Conservation (phyloP, 2,329 filamentous ascomycete species). For the Dactylellina leptospora region DNA sequence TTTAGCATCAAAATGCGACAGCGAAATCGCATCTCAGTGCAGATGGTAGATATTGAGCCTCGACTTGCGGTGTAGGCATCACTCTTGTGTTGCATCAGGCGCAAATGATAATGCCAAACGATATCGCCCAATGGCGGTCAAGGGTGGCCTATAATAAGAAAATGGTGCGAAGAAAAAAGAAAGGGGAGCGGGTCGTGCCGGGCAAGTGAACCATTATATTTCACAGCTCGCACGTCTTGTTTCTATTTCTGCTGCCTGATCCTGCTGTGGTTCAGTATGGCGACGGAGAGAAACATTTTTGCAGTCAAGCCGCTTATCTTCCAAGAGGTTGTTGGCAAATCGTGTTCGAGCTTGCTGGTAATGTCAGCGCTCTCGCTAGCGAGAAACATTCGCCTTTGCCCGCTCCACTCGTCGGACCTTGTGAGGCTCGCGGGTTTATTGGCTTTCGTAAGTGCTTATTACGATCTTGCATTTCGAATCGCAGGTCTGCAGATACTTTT, state of each 20-base stretch:
- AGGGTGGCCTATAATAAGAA: not conserved
- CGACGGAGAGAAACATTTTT: not conserved
- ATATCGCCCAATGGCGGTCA: not conserved
- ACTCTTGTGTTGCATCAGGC: not conserved
- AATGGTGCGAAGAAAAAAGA: not conserved
- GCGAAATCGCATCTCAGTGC: not conserved
- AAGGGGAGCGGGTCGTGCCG: not conserved
- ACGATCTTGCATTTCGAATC: constrained; percentile 13
- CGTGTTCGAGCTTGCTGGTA: no score
- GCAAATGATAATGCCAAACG: not conserved
- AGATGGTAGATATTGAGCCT: not conserved
- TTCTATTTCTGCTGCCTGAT: constrained; percentile 15
- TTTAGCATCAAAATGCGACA: no score
- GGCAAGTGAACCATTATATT: constrained; percentile 1
- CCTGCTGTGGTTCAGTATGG: constrained; percentile 9
- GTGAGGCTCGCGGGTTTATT: constrained; percentile 8
- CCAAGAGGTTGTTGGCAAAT: no score
- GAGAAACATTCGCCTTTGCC: constrained; percentile 38
- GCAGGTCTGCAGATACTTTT: not conserved
- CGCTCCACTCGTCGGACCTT: not conserved
- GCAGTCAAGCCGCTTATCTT: not conserved
- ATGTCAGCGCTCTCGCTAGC: not conserved
- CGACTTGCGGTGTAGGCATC: not conserved
- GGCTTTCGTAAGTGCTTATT: constrained; percentile 12
- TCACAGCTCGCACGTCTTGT: not conserved